These are phyloP conservation scores for Geotrichum histeridarum DNA, from an alignment of 1,139 yeast species.

Conservation along the genomic window DNA sequence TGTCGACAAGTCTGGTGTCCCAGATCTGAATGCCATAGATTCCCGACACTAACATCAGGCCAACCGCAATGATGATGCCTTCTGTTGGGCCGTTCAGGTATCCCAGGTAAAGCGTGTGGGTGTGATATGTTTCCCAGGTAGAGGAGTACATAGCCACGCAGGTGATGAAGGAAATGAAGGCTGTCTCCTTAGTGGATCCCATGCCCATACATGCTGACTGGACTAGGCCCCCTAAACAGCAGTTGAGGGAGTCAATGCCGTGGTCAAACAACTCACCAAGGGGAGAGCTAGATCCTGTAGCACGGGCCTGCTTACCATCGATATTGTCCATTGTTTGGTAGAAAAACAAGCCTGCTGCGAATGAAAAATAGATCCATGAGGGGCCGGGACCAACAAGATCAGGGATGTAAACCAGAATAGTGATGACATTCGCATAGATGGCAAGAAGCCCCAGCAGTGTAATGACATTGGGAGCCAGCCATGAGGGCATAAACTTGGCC, in stretches of 20 bases:
- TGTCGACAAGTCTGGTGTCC: conserved; percentile 33
- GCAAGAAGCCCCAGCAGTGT: conserved; percentile 63
- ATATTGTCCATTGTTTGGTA: conserved; percentile 83
- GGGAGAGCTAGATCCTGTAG: conserved; percentile 73
- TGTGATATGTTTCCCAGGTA: conserved; percentile 79
- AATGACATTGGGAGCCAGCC: conserved; percentile 75
- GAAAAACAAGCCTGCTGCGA: conserved; percentile 66
- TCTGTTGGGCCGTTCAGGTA: conserved; percentile 77
- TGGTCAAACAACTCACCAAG: conserved; percentile 79
- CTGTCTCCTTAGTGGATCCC: conserved; percentile 39
- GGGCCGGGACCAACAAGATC: conserved; percentile 51
- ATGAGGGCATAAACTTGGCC: conserved; percentile 61
- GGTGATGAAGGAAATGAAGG: conserved; percentile 56
- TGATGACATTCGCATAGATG: conserved; percentile 48
- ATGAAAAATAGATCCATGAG: conserved; percentile 59
- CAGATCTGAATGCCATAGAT: conserved; percentile 58
- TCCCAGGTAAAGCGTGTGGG: conserved; percentile 64
- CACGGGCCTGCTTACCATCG: conserved; percentile 77
- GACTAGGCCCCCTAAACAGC: conserved; percentile 41
- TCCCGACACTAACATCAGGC: conserved; percentile 53
- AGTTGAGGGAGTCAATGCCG: conserved; percentile 73
- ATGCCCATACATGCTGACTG: conserved; percentile 41
- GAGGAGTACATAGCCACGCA: conserved; percentile 66
- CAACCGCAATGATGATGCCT: conserved; percentile 59
- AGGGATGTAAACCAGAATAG: conserved; percentile 59